Evolutionary conservation across 2,329 filamentous ascomycete genomes (phyloP).

Genomic region (Nigrograna mackinnonii): DNA sequence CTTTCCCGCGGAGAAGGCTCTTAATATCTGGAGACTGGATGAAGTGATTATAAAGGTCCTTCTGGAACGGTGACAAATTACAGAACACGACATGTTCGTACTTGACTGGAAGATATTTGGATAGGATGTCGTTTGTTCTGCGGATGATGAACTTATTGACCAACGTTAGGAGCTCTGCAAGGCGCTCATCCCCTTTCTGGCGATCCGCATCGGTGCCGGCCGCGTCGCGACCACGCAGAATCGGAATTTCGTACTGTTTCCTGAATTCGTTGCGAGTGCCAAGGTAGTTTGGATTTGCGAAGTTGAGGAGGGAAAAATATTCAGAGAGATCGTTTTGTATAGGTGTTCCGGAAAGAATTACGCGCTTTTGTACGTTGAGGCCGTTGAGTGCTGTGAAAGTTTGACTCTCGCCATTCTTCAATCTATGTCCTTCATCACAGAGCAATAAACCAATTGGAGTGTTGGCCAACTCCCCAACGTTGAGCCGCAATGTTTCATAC

Average conservation of each 20-base stretch:
- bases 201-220: conserved; percentile 83
- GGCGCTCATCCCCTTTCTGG: conserved; percentile 79
- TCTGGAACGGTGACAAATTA: conserved; percentile 89
- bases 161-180: conserved; percentile 76
- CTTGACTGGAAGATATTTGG: conserved; percentile 96
- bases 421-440: conserved; percentile 92
- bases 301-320: conserved; percentile 94
- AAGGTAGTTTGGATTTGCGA: conserved; percentile 91
- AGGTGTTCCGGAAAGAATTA: conserved; percentile 94
- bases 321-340: conserved; percentile 99
- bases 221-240: conserved; percentile 87
- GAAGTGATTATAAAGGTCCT: conserved; percentile 94
- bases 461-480: conserved; percentile 86
- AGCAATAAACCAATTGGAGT: conserved; percentile 90
- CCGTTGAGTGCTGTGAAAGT: conserved; percentile 91
- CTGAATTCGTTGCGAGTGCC: conserved; percentile 89
- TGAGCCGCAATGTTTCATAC: conserved; percentile 91
- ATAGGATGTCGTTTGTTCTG: conserved; percentile 95
- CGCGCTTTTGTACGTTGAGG: conserved; percentile 85
- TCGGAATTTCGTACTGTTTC: conserved; percentile 91
- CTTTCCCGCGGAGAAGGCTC: conserved; percentile 86
- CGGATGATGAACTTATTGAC: conserved; percentile 99
- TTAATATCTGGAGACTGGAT: conserved; percentile 95
- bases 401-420: conserved; percentile 96
- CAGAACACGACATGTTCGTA: conserved; percentile 99